Evolutionary conservation across 306 rosid genomes (phyloP), one percentile per base, ranked within the genome.

Genomic region (Coriaria nepalensis): DNA sequence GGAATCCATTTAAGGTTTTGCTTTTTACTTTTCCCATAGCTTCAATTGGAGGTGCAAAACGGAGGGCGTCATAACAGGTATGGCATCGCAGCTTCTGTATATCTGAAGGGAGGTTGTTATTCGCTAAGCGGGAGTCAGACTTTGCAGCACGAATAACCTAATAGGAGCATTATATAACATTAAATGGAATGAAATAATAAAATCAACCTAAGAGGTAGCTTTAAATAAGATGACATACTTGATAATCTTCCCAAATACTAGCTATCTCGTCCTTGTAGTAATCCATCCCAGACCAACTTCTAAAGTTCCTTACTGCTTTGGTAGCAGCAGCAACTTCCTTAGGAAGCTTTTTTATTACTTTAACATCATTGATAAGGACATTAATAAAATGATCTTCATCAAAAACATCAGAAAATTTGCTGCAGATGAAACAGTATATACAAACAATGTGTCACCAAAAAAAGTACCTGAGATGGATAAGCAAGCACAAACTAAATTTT

Each of bases 11-110:
- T 20, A 20, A 47, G 45, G 37, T 56, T 37, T 50, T 4, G 40
- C 9, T 35, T 56, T 29, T 61, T 85, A 90, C 98, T 56, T 85
- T 79, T 61, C 98, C 98, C 85, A 82, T 60, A 41, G 71, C 70
- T 65, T 90, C 96, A 44, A 90, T 90, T 41, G 47, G 82, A 45
- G 83, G 94, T 56, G 98, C 71, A 69, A 85, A 90, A 43, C 77
- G 92, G 45, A 90, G 94, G 62, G 96, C 98, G 60, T 79, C 79
- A 40, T 68, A 90, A 63, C 94, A 90, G 50, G 87, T 76, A 53
- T 86, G 95, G 15, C 98, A 90, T 13, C 98, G 94, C 60, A 90
- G 77, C 76, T 71, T 90, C 74, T 90, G 98, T 58, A 90, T 75
- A 55, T 90, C 96, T 56, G 52, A 73, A 55, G 94, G 95, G 37